phyloP scores from a whole-genome alignment of 148 eudicot genomes.

The Camellia granthamiana region DNA sequence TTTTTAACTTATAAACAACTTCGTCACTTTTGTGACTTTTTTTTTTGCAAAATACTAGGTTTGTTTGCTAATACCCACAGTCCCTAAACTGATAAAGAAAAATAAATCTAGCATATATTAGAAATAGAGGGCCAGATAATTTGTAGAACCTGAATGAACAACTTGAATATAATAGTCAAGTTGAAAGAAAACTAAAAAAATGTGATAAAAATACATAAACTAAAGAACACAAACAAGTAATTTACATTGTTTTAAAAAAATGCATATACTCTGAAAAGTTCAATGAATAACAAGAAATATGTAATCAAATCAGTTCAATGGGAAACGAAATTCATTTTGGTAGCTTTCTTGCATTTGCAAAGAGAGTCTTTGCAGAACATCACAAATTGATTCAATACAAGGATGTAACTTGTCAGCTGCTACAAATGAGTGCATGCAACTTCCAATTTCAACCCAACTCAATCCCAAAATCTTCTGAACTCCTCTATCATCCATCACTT shows the following conservation, averaged over 20 bases:
- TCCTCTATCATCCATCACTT: not conserved
- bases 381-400: not conserved
- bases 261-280: not conserved
- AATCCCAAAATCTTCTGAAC: not conserved
- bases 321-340: not conserved
- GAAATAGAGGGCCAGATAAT: not conserved
- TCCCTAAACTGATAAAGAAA: not conserved
- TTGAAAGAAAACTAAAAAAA: not conserved
- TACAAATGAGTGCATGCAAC: not conserved
- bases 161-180: not conserved
- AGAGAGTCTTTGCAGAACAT: not conserved
- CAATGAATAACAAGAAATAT: not conserved
- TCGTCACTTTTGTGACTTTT: no score
- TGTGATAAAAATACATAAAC: not conserved
- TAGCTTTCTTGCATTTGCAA: not conserved
- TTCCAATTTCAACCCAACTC: not conserved
- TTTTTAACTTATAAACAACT: no score
- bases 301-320: not conserved
- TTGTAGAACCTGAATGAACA: not conserved
- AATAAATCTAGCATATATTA: not conserved
- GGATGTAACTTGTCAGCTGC: conserved; percentile 1
- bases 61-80: no score
- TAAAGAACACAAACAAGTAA: not conserved
- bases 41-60: no score
- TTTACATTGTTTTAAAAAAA: not conserved